Conservation (phyloP, 352 stramenopile species). For the Phytophthora hybrid region DNA sequence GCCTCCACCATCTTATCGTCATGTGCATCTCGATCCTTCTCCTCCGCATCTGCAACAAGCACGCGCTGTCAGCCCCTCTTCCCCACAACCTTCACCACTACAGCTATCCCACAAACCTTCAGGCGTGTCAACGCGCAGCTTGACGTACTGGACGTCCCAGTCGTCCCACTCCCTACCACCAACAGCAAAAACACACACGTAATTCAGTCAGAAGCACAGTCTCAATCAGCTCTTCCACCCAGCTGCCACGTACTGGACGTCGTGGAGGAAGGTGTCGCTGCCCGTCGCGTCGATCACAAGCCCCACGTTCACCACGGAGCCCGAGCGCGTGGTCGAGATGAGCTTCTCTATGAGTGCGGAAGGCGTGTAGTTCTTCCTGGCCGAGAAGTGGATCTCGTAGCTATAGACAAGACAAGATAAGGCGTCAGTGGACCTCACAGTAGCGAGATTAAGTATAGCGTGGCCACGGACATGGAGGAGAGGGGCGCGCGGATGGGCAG, state of each 20-base stretch:
- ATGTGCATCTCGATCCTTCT: constrained; percentile 44
- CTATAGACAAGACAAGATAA: constrained; percentile 32
- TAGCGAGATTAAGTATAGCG: background rate
- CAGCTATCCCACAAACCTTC: constrained; percentile 40
- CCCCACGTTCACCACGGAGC: constrained; percentile 73
- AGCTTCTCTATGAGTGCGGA: constrained; percentile 87
- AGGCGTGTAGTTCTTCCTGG: constrained; percentile 66
- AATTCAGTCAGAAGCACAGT: background rate
- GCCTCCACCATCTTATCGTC: constrained; percentile 65
- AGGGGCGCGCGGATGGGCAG: constrained; percentile 84
- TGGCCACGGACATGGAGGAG: constrained; percentile 69
- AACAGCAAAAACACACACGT: constrained; percentile 2
- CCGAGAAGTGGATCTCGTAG: constrained; percentile 86
- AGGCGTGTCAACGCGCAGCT: constrained; percentile 53
- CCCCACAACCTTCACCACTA: background rate
- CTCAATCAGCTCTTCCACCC: background rate
- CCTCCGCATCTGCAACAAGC: constrained; percentile 33
- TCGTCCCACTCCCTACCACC: constrained; percentile 83
- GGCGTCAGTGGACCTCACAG: background rate
- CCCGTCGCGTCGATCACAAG: constrained; percentile 84
- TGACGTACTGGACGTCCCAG: constrained; percentile 88
- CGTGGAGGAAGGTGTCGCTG: constrained; percentile 75
- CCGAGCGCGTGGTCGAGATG: constrained; percentile 65
- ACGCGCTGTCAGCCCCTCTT: constrained; percentile 8
- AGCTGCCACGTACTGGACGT: constrained; percentile 64